A percentile compares a stretch with the other conserved stretches of the same genome.
Evolutionary conservation across 306 rosid genomes (phyloP).

Genomic region (Myrica gale): DNA sequence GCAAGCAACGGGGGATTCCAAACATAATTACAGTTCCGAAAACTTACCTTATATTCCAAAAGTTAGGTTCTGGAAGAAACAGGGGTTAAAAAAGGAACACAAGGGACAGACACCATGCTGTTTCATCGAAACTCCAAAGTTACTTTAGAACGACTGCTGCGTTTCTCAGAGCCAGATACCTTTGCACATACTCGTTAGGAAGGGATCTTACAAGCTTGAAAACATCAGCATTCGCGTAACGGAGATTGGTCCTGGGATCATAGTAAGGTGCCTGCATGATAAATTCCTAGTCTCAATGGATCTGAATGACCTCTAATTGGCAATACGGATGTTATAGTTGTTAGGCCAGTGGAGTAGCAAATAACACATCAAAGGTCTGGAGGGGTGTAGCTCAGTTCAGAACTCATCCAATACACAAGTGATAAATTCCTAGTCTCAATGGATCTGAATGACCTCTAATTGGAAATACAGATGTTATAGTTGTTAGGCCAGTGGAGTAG

Average conservation of each 20-base stretch:
- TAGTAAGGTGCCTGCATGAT: conserved; percentile 79
- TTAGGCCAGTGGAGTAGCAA: conserved; percentile 13
- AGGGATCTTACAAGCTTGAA: conserved; percentile 77
- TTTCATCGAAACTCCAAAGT: conserved; percentile 1
- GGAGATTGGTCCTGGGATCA: conserved; percentile 87
- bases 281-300: conserved; percentile 6
- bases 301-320: not conserved
- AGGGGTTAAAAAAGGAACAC: too few species aligned
- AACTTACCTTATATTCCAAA: too few species aligned
- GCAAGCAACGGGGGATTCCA: too few species aligned
- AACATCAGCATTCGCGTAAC: conserved; percentile 75
- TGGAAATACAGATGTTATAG: not conserved
- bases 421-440: conserved; percentile 7
- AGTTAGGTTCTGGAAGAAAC: too few species aligned
- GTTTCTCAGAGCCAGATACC: conserved; percentile 74
- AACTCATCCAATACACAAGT: not conserved
- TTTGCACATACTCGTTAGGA: conserved; percentile 86
- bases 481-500: conserved; percentile 1
- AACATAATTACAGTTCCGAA: too few species aligned
- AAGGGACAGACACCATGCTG: not conserved
- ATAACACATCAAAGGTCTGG: not conserved
- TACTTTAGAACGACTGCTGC: conserved; percentile 83
- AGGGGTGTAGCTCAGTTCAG: not conserved
- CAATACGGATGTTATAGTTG: not conserved
- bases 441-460: not conserved